Conservation (phyloP, 805 yeast genomes). For the Candida maesae region DNA sequence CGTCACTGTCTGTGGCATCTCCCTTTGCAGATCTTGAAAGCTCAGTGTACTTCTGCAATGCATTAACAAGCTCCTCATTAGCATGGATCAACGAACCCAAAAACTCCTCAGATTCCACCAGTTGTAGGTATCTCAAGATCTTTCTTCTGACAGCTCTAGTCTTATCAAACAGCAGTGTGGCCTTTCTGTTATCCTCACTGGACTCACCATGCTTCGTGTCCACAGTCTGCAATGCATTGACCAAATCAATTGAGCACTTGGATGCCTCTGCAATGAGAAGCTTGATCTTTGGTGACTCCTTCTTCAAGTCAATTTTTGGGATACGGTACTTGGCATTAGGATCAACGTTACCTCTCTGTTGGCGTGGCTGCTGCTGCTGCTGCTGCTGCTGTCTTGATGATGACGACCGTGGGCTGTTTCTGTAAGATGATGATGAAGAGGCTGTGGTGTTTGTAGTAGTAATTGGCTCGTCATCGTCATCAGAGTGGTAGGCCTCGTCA, state of each 20-base stretch:
- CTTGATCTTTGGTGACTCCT: conserved; percentile 71
- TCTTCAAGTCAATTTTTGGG: conserved; percentile 63
- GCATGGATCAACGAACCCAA: conserved; percentile 86
- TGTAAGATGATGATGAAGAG: conserved; percentile 6
- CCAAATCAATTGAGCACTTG: conserved; percentile 65
- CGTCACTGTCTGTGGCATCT: conserved; percentile 36
- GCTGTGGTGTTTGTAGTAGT: no score
- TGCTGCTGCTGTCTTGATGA: no score
- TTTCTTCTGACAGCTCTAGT: conserved; percentile 74
- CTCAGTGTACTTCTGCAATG: conserved; percentile 66
- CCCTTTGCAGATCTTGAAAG: conserved; percentile 42
- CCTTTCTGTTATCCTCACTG: conserved; percentile 60
- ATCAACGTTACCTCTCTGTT: conserved; percentile 21
- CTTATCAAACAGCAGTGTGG: conserved; percentile 65
- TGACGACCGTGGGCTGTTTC: background rate
- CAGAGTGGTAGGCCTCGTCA: conserved; percentile 44
- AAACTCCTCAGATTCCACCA: conserved; percentile 78
- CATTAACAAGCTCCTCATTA: conserved; percentile 81
- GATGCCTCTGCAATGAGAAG: conserved; percentile 70
- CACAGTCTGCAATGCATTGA: conserved; percentile 48
- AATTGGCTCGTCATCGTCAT: conserved; percentile 27
- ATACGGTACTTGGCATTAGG: conserved; percentile 51
- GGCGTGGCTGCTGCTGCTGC: no score
- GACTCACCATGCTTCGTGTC: conserved; percentile 42
- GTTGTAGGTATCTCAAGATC: conserved; percentile 77